A percentile compares a stretch with the other conserved stretches of the same genome.
Conservation (phyloP, 2,329 filamentous ascomycete genomes). For the Calonectria pteridis region DNA sequence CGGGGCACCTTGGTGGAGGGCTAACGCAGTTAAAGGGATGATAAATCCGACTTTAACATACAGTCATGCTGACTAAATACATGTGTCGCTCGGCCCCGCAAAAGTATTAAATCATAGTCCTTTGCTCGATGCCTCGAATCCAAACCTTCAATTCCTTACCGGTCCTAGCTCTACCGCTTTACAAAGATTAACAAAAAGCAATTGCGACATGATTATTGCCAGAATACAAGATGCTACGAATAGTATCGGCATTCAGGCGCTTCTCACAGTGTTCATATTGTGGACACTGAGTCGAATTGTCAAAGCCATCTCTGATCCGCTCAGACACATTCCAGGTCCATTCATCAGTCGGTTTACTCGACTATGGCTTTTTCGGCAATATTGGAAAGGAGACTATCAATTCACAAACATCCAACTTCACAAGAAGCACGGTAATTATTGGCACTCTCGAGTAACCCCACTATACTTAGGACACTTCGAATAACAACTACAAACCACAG, state of each 20-base stretch:
- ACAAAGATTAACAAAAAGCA: neutral
- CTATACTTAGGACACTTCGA: neutral
- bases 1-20: too few relatives aligned
- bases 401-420: neutral
- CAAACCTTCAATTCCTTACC: neutral
- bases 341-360: neutral
- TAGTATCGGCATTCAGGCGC: neutral
- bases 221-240: neutral
- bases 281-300: neutral
- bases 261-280: neutral
- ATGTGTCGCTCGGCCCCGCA: neutral
- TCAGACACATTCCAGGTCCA: neutral
- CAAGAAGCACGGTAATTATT: neutral
- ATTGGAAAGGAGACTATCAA: neutral
- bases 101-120: neutral
- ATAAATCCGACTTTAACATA: neutral
- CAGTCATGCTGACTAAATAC: neutral
- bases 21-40: too few relatives aligned
- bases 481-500: neutral
- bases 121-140: neutral
- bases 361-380: neutral
- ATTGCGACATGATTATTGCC: neutral
- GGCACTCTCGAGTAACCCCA: too few relatives aligned
- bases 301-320: neutral
- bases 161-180: neutral